Base-by-base conservation (phyloP, 2,329 filamentous ascomycete genomes). In the Phaeomoniella chlamydospora region DNA sequence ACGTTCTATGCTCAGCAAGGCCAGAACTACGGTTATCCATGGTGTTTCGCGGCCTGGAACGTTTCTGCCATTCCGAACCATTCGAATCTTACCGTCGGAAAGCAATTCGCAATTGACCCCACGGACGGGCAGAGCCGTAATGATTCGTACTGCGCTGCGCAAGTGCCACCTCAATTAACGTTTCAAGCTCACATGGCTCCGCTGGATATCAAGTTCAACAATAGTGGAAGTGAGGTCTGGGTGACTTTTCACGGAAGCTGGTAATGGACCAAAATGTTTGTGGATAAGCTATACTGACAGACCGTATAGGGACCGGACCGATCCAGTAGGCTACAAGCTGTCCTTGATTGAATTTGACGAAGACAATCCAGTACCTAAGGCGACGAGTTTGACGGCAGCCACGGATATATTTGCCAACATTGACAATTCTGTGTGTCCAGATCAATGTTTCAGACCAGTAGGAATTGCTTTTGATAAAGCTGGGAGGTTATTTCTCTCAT, bases 231-330 rank as follows among this genome's bases (percentile, higher is more conserved):
- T 2, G 58, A 60, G 2, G 78, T 77, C 1, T 85, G 72, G 56
- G 59, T 86, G 13, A 64, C 73, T 1, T 82, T 85, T 55, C 80
- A 83, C 52, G 80, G 80, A 11, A 78, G 72, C 53, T 84, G 79
- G 76, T 60, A 52, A 37, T 41, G 37, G n/a, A 12, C 31, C 12
- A 13, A n/a, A n/a, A n/a, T 6, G 6, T 4, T 19, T 9, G 32
- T 12, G 18, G 22, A 11, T 29, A 18, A 30, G 33, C 18, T n/a
- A n/a, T n/a, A n/a, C n/a, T n/a, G n/a, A n/a, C n/a, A n/a, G n/a
- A n/a, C n/a, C n/a, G 22, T 13, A 4, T 13, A 60, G 58, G 64
- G 58, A 72, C 41, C 57, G 65, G 11, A 51, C 59, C 18, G 44
- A 53, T 1, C 66, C 67, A 16, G 56, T 61, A 2, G 67, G 67